phyloP scores from a whole-genome alignment of 106 monocot species.

The Amphibolis antarctica region DNA sequence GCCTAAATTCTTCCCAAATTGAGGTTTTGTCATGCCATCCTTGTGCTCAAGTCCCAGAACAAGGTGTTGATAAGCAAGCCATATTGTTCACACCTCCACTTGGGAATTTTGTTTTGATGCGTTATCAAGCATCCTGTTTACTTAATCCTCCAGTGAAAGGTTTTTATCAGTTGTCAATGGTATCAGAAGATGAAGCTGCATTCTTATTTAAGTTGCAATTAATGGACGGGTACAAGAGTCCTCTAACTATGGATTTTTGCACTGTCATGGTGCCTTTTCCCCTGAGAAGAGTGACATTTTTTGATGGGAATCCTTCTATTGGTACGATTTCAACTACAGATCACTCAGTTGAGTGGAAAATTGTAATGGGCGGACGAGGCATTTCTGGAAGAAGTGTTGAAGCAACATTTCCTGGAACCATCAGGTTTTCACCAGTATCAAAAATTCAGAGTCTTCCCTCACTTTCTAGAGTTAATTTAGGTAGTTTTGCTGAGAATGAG shows the following conservation, averaged over 20 bases:
- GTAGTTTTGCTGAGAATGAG: slow-evolving; percentile 45
- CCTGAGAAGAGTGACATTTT: slow-evolving; percentile 54
- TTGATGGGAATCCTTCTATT: slow-evolving; percentile 84
- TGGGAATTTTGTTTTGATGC: slow-evolving; percentile 78
- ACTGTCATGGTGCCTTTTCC: slow-evolving; percentile 81
- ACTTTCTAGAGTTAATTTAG: slow-evolving; percentile 21
- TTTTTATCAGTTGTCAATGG: slow-evolving; percentile 95
- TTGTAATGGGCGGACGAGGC: slow-evolving; percentile 62
- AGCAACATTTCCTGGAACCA: slow-evolving; percentile 86
- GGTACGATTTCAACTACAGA: slow-evolving; percentile 75
- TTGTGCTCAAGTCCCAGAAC: slow-evolving; percentile 85
- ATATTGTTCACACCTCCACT: slow-evolving; percentile 82
- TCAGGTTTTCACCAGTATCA: slow-evolving; percentile 52
- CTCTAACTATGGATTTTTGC: slow-evolving; percentile 81
- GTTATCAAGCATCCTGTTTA: slow-evolving; percentile 46
- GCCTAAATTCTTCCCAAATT: slow-evolving; percentile 38
- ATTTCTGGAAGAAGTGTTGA: slow-evolving; percentile 73
- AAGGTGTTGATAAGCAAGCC: slow-evolving; percentile 59
- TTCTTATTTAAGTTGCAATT: slow-evolving; percentile 83
- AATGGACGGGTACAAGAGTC: slow-evolving; percentile 90
- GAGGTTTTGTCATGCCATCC: slow-evolving; percentile 80
- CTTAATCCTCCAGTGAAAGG: slow-evolving; percentile 81
- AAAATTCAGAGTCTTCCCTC: slow-evolving; percentile 27
- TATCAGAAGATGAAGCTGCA: slow-evolving; percentile 93
- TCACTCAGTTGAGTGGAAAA: slow-evolving; percentile 90